These are phyloP conservation scores for Paxillus involutus DNA, from an alignment of 768 basidiomycete species.

Conservation along the genomic window DNA sequence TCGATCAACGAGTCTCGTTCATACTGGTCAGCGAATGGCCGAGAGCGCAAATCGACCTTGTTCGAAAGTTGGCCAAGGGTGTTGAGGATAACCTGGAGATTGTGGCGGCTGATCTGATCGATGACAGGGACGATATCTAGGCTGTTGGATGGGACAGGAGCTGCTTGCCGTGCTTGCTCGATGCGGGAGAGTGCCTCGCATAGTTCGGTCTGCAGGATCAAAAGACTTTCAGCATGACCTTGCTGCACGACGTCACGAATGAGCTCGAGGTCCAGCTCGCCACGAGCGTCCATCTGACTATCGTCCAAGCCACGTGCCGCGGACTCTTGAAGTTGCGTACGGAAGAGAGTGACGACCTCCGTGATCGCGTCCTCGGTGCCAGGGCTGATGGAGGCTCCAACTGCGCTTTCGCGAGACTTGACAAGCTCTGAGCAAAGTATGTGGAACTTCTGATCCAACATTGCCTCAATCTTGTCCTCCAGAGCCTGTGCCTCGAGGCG, in stretches of 20 bases:
- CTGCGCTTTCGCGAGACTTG: conserved; percentile 21
- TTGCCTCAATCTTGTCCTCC: conserved; percentile 58
- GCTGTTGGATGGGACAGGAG: conserved; percentile 10
- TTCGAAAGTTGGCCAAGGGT: conserved; percentile 50
- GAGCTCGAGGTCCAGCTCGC: conserved; percentile 77
- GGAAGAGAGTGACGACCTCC: conserved; percentile 68
- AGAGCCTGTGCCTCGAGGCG: conserved; percentile 60
- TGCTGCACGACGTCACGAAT: conserved; percentile 70
- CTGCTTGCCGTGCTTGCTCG: conserved; percentile 26
- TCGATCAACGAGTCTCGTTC: conserved; percentile 61
- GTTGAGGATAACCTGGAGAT: conserved; percentile 58
- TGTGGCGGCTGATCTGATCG: conserved; percentile 58
- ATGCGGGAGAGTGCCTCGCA: conserved; percentile 46
- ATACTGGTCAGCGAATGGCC: conserved; percentile 39
- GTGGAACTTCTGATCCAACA: conserved; percentile 71
- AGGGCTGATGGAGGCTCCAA: conserved; percentile 36
- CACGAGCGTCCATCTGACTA: conserved; percentile 67
- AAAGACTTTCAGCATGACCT: conserved; percentile 60
- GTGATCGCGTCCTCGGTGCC: conserved; percentile 61
- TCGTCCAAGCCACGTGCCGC: conserved; percentile 58
- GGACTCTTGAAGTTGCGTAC: conserved; percentile 64
- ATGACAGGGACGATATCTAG: conserved; percentile 44
- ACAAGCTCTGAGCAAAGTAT: conserved; percentile 43
- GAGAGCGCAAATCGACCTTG: conserved; percentile 26
- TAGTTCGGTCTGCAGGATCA: conserved; percentile 61